These are phyloP conservation scores for Ophiostoma piceae DNA, from an alignment of 2,329 filamentous ascomycete genomes.

Conservation along the genomic window DNA sequence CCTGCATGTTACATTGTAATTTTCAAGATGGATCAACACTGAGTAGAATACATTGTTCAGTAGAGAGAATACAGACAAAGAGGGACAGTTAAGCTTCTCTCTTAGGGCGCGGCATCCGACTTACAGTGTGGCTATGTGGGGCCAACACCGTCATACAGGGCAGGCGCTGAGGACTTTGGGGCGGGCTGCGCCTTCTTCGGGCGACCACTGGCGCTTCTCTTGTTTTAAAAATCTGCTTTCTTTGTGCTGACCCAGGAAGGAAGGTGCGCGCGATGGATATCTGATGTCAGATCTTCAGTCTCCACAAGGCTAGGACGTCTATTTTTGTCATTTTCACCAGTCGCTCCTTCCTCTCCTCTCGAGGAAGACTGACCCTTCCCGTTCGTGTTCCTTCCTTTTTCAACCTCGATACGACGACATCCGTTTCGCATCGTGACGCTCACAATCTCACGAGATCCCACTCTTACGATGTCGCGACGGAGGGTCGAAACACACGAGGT, in stretches of 20 bases:
- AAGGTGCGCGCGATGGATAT: neutral
- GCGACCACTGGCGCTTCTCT: neutral
- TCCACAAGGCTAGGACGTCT: constrained; percentile 1
- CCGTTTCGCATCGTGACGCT: neutral
- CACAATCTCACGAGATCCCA: constrained; percentile 7
- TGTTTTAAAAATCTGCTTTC: neutral
- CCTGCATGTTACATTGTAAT: neutral
- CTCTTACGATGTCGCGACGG: neutral
- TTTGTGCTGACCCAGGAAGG: neutral
- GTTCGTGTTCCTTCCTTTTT: neutral
- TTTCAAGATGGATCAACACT: neutral
- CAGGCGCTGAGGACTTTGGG: neutral
- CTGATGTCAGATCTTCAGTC: constrained; percentile 4
- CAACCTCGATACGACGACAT: neutral
- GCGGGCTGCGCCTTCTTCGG: constrained; percentile 3
- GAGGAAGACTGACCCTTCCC: neutral
- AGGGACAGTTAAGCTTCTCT: constrained; percentile 2
- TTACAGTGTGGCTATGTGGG: neutral
- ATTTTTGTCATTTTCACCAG: neutral
- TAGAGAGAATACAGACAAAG: neutral
- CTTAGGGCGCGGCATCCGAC: neutral
- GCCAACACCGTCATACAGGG: neutral
- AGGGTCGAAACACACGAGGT: neutral
- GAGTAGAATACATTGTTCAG: neutral
- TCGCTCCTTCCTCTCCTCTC: neutral